Evolutionary conservation across 2,329 filamentous ascomycete species (phyloP), one percentile per base, ranked within the genome.

Genomic region (Phyllosticta citribraziliensis): DNA sequence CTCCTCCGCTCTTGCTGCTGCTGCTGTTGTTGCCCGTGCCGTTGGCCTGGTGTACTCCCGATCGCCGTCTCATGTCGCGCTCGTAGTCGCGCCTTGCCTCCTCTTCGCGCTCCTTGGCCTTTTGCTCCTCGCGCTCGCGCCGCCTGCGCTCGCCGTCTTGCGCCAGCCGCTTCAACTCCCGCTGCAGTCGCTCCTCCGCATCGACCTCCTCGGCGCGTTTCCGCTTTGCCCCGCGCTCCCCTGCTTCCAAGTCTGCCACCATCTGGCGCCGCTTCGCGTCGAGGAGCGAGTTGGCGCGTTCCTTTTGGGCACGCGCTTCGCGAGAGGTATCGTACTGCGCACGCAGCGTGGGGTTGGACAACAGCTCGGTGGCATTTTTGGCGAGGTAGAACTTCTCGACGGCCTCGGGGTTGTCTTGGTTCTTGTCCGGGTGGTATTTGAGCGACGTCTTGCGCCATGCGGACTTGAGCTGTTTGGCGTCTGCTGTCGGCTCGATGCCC

Each of bases 381-480:
- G 96, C 85, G 1, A 88, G 80, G 73, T 96, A 89, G 79, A 95
- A 97, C 69, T 88, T 89, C 61, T 87, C 86, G 54, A 89, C 81
- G 66, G 94, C 90, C 67, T 76, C 76, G 5, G 76, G 74, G 63
- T 78, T 71, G 66, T 73, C 72, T 58, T 83, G 84, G 60, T 92
- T 86, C 76, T 97, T 96, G 80, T 97, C 93, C 0, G 93, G 93
- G 73, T 97, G 93, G 78, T 92, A 91, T 70, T 90, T 91, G n/a
- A 96, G 80, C 3, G 91, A 91, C 30, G 87, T 86, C 68, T 89
- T 89, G 63, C 91, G 85, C 80, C 93, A 97, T 53, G 90, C 91
- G 66, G 88, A 86, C 65, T 89, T 87, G 68, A 96, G 87, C 64
- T 91, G 88, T n/a, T 84, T 77, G 61, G 88, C 86, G 20, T 81